A percentile compares a stretch with the other conserved stretches of the same genome.
Evolutionary conservation across 768 basidiomycete species (phyloP).

Genomic region (Pisolithus sp.): DNA sequence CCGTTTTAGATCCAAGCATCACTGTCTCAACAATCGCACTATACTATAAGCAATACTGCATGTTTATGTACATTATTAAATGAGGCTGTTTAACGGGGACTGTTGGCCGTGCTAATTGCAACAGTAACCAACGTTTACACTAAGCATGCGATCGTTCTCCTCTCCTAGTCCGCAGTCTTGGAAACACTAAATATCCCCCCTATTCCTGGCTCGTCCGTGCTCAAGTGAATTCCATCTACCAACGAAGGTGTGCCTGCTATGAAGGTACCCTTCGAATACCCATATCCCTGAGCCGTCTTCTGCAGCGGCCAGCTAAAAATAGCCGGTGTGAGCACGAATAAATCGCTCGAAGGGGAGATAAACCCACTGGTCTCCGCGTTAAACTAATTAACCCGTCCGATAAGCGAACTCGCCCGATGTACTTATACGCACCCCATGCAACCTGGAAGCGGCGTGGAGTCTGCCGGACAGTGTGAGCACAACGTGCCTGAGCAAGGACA

Average conservation of each 20-base stretch:
- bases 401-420: conserved; percentile 49
- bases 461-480: conserved; percentile 30
- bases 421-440: conserved; percentile 63
- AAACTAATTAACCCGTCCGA: conserved; percentile 55
- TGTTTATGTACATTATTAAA: background rate
- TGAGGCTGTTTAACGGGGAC: too few relatives aligned
- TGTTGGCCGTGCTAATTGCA: too few relatives aligned
- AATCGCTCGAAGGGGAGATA: background rate
- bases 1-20: background rate
- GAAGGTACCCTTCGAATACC: conserved; percentile 53
- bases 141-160: conserved; percentile 6
- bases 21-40: background rate
- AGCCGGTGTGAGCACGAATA: background rate
- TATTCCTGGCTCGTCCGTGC: conserved; percentile 28
- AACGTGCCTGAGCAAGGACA: conserved; percentile 12
- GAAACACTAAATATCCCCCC: conserved; percentile 55
- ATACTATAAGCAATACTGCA: background rate
- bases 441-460: conserved; percentile 47
- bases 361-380: conserved; percentile 54
- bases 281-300: conserved; percentile 42
- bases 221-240: conserved; percentile 48
- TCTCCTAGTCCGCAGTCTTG: conserved; percentile 29
- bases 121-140: background rate
- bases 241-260: conserved; percentile 42
- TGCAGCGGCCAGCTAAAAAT: conserved; percentile 33